Percentiles rank a stretch among this genome's conserved stretches.
These are phyloP conservation scores for Haplosporangium sp. DNA, from an alignment of 371 early-diverging fungal species.

Conservation along the genomic window DNA sequence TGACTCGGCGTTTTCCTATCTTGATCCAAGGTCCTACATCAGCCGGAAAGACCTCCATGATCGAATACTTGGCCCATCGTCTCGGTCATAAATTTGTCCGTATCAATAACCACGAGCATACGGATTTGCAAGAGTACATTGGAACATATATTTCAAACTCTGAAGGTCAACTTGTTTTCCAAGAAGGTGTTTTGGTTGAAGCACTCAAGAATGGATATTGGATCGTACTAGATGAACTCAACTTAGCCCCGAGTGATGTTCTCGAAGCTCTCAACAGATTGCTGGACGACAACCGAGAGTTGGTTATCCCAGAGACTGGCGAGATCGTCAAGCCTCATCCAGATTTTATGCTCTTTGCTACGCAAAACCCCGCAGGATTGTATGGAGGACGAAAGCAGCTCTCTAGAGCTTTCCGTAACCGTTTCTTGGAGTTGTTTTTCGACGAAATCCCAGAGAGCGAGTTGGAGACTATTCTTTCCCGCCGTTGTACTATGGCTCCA, in stretches of 20 bases:
- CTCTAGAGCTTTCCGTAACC: conserved; percentile 99
- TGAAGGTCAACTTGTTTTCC: conserved; percentile 91
- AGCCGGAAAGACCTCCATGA: conserved; percentile 99
- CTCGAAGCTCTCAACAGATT: conserved; percentile 99
- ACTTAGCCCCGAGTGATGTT: conserved; percentile 99
- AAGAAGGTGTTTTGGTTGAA: conserved; percentile 96
- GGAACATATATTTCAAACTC: conserved; percentile 91
- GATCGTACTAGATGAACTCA: conserved; percentile 99
- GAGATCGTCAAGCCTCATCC: conserved; percentile 96
- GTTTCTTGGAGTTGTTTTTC: conserved; percentile 98
- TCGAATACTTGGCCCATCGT: conserved; percentile 95
- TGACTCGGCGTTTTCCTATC: conserved; percentile 95
- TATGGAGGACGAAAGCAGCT: conserved; percentile 99
- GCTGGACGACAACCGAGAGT: conserved; percentile 99
- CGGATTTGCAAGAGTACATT: conserved; percentile 98
- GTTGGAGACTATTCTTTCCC: conserved; percentile 87
- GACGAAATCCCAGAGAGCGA: conserved; percentile 94
- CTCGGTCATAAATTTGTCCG: conserved; percentile 97
- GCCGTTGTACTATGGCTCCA: conserved; percentile 90
- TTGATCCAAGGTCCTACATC: conserved; percentile 99
- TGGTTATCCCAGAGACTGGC: conserved; percentile 97
- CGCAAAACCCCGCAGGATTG: conserved; percentile 98
- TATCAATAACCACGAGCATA: conserved; percentile 99
- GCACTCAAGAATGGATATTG: conserved; percentile 98
- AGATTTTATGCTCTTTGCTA: conserved; percentile 99